These are phyloP conservation scores for Sphenostylis stenocarpa DNA, from an alignment of 306 rosid genomes.

Conservation along the genomic window DNA sequence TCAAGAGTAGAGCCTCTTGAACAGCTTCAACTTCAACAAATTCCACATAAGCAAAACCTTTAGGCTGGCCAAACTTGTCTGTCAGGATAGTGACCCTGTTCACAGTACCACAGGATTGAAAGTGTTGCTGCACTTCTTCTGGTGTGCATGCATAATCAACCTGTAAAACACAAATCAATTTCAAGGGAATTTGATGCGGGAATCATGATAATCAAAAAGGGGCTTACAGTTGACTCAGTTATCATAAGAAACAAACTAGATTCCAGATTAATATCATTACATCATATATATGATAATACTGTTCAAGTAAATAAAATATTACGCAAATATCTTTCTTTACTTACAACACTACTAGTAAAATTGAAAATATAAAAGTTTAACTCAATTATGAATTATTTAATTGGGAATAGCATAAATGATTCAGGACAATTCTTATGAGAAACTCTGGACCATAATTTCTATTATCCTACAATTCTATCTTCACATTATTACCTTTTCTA, in stretches of 20 bases:
- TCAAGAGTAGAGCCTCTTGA: constrained; percentile 80
- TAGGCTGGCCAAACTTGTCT: constrained; percentile 91
- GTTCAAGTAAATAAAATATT: neutral
- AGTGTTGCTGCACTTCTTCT: constrained; percentile 98
- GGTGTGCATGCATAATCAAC: constrained; percentile 98
- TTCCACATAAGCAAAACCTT: constrained; percentile 96
- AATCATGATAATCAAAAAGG: constrained; percentile 21
- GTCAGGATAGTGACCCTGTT: constrained; percentile 90
- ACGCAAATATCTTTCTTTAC: neutral
- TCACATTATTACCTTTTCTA: neutral
- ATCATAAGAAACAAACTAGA: constrained; percentile 13
- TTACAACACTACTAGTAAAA: neutral
- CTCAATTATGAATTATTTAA: neutral
- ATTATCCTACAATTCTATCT: neutral
- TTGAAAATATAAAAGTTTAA: constrained; percentile 9
- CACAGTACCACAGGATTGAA: constrained; percentile 91
- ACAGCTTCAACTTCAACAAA: constrained; percentile 85
- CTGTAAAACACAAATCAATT: constrained; percentile 50
- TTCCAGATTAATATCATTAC: neutral
- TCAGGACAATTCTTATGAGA: neutral
- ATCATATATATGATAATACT: neutral
- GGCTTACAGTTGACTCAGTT: constrained; percentile 13
- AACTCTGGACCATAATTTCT: neutral
- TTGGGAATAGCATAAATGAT: neutral
- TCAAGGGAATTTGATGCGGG: constrained; percentile 27